Evolutionary conservation across 306 rosid genomes (phyloP).

Genomic region (Quercus mongolica): DNA sequence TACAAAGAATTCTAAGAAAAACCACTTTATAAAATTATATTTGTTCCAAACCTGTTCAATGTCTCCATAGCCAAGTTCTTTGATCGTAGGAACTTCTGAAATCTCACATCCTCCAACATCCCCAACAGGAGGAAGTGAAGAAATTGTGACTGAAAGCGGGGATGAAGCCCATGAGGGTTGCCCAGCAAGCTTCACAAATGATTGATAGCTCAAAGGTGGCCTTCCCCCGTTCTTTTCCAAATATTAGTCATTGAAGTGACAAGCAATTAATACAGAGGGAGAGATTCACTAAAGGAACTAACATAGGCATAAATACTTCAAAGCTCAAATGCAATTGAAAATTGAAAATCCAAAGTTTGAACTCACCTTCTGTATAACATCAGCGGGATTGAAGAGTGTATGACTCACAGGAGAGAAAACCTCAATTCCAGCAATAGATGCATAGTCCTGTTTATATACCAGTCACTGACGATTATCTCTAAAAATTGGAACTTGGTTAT

Average conservation of each 20-base stretch:
- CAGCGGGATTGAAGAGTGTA: conserved; percentile 74
- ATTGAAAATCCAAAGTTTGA: conserved; percentile 7
- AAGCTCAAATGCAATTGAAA: neutral
- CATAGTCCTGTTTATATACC: conserved; percentile 34
- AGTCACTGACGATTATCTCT: neutral
- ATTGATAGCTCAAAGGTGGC: conserved; percentile 84
- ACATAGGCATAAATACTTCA: too few species aligned
- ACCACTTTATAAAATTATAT: neutral
- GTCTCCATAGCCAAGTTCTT: conserved; percentile 78
- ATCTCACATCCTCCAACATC: conserved; percentile 43
- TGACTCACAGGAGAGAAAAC: conserved; percentile 85
- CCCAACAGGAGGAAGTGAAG: conserved; percentile 75
- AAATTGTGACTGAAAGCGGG: conserved; percentile 37
- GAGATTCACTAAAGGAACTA: neutral
- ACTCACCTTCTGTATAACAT: conserved; percentile 68
- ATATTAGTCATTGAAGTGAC: conserved; percentile 18
- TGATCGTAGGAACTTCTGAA: conserved; percentile 63
- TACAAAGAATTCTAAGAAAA: conserved; percentile 6
- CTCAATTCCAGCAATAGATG: conserved; percentile 67
- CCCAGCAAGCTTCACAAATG: conserved; percentile 85
- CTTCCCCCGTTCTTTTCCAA: conserved; percentile 83
- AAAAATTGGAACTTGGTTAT: neutral
- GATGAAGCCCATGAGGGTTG: conserved; percentile 43
- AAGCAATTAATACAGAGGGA: conserved; percentile 11
- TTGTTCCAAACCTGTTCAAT: conserved; percentile 45